Evolutionary conservation across 179 eudicot species (phyloP), one percentile per base, ranked within the genome.

Genomic region (Corrigiola litoralis): DNA sequence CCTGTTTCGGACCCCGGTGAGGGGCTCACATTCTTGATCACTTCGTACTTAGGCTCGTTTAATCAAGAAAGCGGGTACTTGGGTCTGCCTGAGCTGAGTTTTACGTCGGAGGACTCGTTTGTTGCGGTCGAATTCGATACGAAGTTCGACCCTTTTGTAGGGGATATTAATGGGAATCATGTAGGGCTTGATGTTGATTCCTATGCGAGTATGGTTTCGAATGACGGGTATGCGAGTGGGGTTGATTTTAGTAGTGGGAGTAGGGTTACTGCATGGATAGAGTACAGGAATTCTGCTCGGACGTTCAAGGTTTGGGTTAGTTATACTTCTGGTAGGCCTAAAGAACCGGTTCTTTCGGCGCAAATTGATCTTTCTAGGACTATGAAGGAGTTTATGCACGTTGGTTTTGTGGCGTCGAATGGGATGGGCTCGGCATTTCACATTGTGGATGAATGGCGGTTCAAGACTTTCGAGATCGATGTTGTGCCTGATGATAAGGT

Each of bases 121-220:
- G 29, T 88, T 0, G 87, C 96, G 0, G 81, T 86, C 4, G 92
- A 88, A 48, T 88, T 88, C 32, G 96, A 88, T 67, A 88, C 87
- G 0, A 77, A 65, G 32, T 75, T 73, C 5, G 75, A 88, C 20
- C 38, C 80, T 0, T 40, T 33, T 32, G 63, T 79, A 18, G 79
- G 70, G 12, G 92, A 86, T 42, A 55, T 74, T 27, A 80, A 72
- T 27, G 74, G 40, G 20, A 82, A 83, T 28, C 92, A 88, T 41
- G 68, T 88, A 5, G 89, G 83, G 2, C 28, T 86, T 20, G 86
- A 88, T 61, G 63, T 86, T 0, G 68, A 76, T 51, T 72, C 80
- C 0, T 49, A 68, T 14, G 49, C 47, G 1, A 84, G 87, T 17
- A 28, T 82, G 44, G 73, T 68, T 33, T 73, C 86, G 25, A 78